Evolutionary conservation across 108 stramenopile genomes (phyloP).

Genomic region (Asterionellopsis glacialis): DNA sequence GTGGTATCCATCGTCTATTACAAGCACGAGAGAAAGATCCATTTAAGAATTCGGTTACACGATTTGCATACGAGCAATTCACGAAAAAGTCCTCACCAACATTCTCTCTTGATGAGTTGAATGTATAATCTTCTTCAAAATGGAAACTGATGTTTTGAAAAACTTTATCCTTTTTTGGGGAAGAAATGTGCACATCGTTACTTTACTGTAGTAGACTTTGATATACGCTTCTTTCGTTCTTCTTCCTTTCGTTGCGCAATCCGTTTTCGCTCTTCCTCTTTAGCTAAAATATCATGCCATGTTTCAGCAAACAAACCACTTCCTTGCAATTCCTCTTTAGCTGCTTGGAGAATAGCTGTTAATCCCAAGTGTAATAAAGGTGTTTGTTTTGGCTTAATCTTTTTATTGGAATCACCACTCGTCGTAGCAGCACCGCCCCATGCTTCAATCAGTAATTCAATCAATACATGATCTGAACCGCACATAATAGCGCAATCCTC

Average conservation of each 20-base stretch:
- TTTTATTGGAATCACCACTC: background rate
- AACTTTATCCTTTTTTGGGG: background rate
- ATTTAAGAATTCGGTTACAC: conserved; percentile 19
- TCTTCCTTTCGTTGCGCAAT: conserved; percentile 35
- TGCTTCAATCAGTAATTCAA: conserved; percentile 35
- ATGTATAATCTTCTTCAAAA: background rate
- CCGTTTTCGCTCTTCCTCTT: conserved; percentile 29
- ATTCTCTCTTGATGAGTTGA: conserved; percentile 20
- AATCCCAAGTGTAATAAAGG: conserved; percentile 40
- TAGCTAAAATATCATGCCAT: conserved; percentile 30
- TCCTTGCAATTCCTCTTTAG: background rate
- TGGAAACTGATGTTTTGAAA: background rate
- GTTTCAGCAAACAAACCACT: conserved; percentile 21
- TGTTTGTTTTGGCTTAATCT: too few species aligned
- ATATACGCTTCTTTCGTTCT: conserved; percentile 17
- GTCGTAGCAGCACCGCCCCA: conserved; percentile 27
- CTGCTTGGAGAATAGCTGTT: conserved; percentile 37
- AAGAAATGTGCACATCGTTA: background rate
- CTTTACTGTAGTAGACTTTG: background rate
- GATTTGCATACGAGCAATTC: conserved; percentile 39
- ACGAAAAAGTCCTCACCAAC: conserved; percentile 35
- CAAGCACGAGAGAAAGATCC: conserved; percentile 69
- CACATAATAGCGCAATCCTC: conserved; percentile 25
- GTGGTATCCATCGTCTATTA: conserved; percentile 69
- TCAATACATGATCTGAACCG: conserved; percentile 21